A percentile compares a stretch with the other conserved stretches of the same genome.
These are phyloP conservation scores for Fusarium sp. DNA, from an alignment of 2,329 filamentous ascomycete genomes.

Conservation along the genomic window DNA sequence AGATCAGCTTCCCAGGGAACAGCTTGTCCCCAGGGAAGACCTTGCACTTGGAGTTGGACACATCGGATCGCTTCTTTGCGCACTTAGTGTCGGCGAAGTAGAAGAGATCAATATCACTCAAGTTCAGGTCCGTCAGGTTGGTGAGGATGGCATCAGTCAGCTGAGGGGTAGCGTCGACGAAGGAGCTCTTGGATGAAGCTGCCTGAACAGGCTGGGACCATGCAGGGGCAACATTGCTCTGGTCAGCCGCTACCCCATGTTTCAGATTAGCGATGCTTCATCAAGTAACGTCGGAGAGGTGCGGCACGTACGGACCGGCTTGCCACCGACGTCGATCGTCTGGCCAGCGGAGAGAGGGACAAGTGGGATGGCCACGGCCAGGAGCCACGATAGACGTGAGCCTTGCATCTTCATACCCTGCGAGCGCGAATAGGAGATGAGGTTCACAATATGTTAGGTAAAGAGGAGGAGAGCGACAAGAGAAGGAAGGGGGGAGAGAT, in stretches of 20 bases:
- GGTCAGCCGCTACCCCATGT: constrained; percentile 28
- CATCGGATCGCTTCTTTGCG: constrained; percentile 7
- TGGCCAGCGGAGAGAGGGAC: constrained; percentile 28
- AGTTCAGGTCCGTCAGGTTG: constrained; percentile 47
- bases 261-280: constrained; percentile 31
- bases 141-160: constrained; percentile 51
- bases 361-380: constrained; percentile 18
- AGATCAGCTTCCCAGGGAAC: constrained; percentile 44
- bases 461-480: constrained; percentile 11
- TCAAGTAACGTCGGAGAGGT: neutral
- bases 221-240: constrained; percentile 43
- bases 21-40: constrained; percentile 45
- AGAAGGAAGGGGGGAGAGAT: constrained; percentile 7
- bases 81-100: constrained; percentile 43
- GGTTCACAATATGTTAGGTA: constrained; percentile 12
- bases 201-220: constrained; percentile 9
- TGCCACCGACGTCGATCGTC: constrained; percentile 36
- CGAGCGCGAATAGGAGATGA: constrained; percentile 4
- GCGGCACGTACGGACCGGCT: constrained; percentile 34
- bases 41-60: constrained; percentile 41
- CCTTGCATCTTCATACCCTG: constrained; percentile 16
- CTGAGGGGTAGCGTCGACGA: constrained; percentile 44
- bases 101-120: constrained; percentile 50
- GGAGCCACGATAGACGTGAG: constrained; percentile 28
- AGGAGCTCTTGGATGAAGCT: constrained; percentile 13